Percentiles rank a stretch among this genome's conserved stretches.
Evolutionary conservation across 2,329 filamentous ascomycete species (phyloP).

Genomic region (Trichoderma sp.): DNA sequence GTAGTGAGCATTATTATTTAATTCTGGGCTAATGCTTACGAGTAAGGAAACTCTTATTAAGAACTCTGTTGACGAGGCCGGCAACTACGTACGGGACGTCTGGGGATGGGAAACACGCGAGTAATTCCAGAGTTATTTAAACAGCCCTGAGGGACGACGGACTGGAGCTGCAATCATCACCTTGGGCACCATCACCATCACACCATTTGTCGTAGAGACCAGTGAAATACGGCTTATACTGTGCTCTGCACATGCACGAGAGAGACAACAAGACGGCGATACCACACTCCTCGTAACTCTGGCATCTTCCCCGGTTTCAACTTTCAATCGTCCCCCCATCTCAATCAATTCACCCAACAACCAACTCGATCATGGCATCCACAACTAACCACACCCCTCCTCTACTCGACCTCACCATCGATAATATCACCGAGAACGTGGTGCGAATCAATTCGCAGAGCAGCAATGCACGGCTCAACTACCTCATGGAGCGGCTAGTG

Average conservation of each 20-base stretch:
- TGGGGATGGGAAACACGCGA: not conserved
- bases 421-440: slow-evolving; percentile 75
- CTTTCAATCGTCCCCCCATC: not conserved
- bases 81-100: not conserved
- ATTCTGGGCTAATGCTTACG: not conserved
- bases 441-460: slow-evolving; percentile 69
- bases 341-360: not conserved
- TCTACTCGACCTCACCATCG: slow-evolving; percentile 60
- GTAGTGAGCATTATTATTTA: not conserved
- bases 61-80: not conserved
- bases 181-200: not conserved
- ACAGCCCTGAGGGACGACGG: not conserved
- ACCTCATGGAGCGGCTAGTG: slow-evolving; percentile 68
- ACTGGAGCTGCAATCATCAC: not conserved
- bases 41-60: not conserved
- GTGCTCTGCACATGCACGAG: not conserved
- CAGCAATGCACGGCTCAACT: slow-evolving; percentile 62
- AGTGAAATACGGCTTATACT: not conserved
- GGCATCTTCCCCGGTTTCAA: not conserved
- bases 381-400: not conserved
- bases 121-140: not conserved
- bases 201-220: not conserved
- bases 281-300: not conserved
- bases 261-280: not conserved
- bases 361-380: not conserved